Conservation (phyloP, 225 moss, liverwort and hornwort species). For the Asterella californica region DNA sequence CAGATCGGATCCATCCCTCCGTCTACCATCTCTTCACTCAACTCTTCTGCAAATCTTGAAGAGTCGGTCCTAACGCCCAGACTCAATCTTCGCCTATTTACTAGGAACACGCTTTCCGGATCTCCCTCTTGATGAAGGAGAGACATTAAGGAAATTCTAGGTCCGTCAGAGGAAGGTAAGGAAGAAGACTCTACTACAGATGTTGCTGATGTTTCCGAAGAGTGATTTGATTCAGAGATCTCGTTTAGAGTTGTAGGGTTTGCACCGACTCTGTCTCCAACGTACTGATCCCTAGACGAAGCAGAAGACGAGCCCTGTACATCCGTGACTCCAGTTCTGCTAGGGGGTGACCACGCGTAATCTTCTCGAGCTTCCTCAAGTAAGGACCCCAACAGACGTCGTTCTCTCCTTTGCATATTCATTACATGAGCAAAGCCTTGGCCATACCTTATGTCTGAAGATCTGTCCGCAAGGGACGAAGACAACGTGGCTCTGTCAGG, state of each 20-base stretch:
- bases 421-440: constrained; percentile 6
- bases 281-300: constrained; percentile 26
- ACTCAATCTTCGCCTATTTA: constrained; percentile 25
- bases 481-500: constrained; percentile 2
- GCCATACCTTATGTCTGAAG: constrained; percentile 1
- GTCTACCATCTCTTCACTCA: constrained; percentile 28
- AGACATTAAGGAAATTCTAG: constrained; percentile 54
- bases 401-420: constrained; percentile 26
- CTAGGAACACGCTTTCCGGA: constrained; percentile 28
- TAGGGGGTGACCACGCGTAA: constrained; percentile 45
- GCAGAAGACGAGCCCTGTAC: constrained; percentile 33
- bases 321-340: constrained; percentile 16
- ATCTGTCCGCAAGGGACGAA: constrained; percentile 14
- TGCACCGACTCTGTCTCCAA: constrained; percentile 17
- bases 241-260: constrained; percentile 8
- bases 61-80: constrained; percentile 27
- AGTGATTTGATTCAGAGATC: background rate
- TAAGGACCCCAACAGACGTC: constrained; percentile 40
- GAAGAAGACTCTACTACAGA: constrained; percentile 9
- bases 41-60: constrained; percentile 41
- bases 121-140: constrained; percentile 59
- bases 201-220: background rate
- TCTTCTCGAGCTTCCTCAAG: constrained; percentile 45
- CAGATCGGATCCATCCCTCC: constrained; percentile 56
- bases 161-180: constrained; percentile 15